Evolutionary conservation across 208 protist species (phyloP), one percentile per base, ranked within the genome.

Genomic region (Porcisia hertigi): DNA sequence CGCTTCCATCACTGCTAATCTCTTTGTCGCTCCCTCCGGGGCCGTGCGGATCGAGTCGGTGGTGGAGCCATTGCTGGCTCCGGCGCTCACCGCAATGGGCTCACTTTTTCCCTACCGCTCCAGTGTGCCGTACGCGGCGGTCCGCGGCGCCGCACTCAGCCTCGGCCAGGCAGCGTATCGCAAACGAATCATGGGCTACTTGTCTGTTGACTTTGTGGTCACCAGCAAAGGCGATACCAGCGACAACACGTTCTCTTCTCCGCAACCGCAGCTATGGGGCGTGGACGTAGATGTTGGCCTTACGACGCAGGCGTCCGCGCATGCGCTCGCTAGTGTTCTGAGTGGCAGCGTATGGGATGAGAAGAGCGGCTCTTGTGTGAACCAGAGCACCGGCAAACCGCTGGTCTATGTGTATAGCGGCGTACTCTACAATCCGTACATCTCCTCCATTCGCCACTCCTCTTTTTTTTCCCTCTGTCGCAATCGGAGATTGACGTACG

Each of bases 271-370:
- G 39, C 71, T 98, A 9, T 98, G 88, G 91, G 95, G 86, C 20
- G 94, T 98, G 0, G 95, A 98, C 78, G 88, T 98, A n/a, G 93
- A 98, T 73, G 77, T 98, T 39, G 80, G 75, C 23, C 67, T 91
- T n/a, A 93, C 92, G 23, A 93, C 94, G 77, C 92, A 95, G 81
- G 89, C 93, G 54, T 82, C 85, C 1, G 90, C 88, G 3, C 95
- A 98, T 80, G 63, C 76, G 6, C 85, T 97, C 53, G 89, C 86
- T 9, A 23, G 30, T 25, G 74, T 82, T n/a, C 20, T 79, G 23
- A 89, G 87, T 14, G 66, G 76, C 47, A 86, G 81, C 60, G 73
- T 18, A 54, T 93, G 76, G 77, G 79, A 93, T 69, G 71, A 72
- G 39, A 58, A 36, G 85, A 36, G n/a, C 1, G 73, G 76, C 65